Percentiles rank a stretch among this genome's conserved stretches.
Evolutionary conservation across 768 basidiomycete species (phyloP).

Genomic region (Lactarius pseudohatsudake): DNA sequence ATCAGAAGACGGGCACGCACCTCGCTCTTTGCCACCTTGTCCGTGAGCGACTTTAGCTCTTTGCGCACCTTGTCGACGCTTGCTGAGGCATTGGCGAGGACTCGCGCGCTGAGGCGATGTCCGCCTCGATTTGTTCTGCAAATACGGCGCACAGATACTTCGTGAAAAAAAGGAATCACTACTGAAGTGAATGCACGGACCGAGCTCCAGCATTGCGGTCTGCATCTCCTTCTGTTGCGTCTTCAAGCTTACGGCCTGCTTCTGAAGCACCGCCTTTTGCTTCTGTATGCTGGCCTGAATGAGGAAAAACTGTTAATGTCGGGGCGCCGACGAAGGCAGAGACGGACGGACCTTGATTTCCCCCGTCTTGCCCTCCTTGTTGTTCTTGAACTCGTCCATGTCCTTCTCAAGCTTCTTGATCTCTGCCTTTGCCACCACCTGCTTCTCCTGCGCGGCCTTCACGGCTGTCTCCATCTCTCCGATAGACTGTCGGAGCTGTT

Average conservation of each 20-base stretch:
- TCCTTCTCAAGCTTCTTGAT: constrained; percentile 89
- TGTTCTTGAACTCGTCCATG: constrained; percentile 98
- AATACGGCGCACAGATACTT: neutral
- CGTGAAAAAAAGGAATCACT: neutral
- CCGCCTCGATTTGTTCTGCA: constrained; percentile 77
- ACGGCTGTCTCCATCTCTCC: constrained; percentile 54
- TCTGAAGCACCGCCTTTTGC: constrained; percentile 79
- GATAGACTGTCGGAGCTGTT: constrained; percentile 64
- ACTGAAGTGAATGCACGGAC: constrained; percentile 44
- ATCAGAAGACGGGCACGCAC: neutral
- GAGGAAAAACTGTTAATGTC: neutral
- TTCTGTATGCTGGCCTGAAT: constrained; percentile 72
- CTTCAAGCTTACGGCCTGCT: constrained; percentile 80
- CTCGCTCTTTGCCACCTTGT: constrained; percentile 15
- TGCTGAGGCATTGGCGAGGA: constrained; percentile 6
- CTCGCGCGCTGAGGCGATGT: constrained; percentile 45
- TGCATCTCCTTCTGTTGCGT: constrained; percentile 87
- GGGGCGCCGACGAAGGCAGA: neutral
- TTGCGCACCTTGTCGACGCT: constrained; percentile 24
- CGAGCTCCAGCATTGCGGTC: constrained; percentile 82
- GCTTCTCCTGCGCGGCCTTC: constrained; percentile 70
- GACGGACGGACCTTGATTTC: constrained; percentile 71
- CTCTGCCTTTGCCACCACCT: constrained; percentile 73
- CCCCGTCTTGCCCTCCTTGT: constrained; percentile 95
- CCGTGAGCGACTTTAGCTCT: constrained; percentile 16